Base-by-base conservation (phyloP, 1,284 basidiomycete species). In the Ustilago xerochloae region DNA sequence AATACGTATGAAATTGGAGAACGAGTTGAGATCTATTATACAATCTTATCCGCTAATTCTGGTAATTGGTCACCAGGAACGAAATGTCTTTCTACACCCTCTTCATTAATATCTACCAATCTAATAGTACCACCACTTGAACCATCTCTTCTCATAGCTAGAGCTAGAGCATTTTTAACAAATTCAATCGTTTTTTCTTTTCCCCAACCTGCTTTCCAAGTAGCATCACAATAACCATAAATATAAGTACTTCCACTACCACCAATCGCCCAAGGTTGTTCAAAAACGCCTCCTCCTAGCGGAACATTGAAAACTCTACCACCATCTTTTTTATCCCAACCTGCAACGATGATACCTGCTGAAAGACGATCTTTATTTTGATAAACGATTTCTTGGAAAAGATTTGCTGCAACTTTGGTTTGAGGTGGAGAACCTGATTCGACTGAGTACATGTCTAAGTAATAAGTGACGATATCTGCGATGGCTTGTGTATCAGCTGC, bases 221-320 rank as follows among this genome's bases (percentile, higher is more conserved):
- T 98, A 29, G 97, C 93, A 85, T 99, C 97, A 84, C 97, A 99
- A 87, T 97, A 99, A 49, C 96, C 97, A 83, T 99, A 99, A 18
- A 99, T 94, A 85, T 98, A 99, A 12, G 94, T 93, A 41, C 94
- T 97, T 15, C 97, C 97, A 58, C 94, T 97, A 46, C 75, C 78
- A 18, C 82, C 81, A 46, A 83, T 81, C 1, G 81, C 81, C 81
- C 79, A 82, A 1, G 81, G 80, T 49, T 81, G 77, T 57, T 83
- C 68, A 53, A 84, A 81, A 13, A 79, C 59, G n/a, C 78, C 81
- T 7, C 80, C 82, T 24, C 79, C 80, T 2, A 83, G 66, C 8
- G 81, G 78, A 15, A 82, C 93, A 84, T 97, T 98, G 87, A 94
- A 99, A 41, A 99, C 96, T 68, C 91, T 92, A 0, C 95, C 93